Evolutionary conservation across 1,284 basidiomycete genomes (phyloP), one percentile per base, ranked within the genome.

Genomic region (Limonomyces culmigenus): DNA sequence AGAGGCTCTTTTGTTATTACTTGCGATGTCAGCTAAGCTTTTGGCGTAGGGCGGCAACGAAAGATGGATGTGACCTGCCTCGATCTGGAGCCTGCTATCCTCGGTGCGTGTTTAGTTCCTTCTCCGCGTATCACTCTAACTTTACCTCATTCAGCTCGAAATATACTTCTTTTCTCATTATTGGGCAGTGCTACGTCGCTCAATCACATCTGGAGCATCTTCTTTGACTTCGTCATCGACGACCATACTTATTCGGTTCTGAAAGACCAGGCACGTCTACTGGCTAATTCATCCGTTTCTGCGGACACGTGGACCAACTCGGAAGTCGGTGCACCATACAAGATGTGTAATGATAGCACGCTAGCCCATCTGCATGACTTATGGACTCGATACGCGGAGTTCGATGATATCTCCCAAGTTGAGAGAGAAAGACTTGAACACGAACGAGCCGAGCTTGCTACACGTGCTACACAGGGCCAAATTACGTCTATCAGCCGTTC

Each of bases 41-140:
- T n/a, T n/a, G n/a, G n/a, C n/a, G n/a, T n/a, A n/a, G n/a, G n/a
- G n/a, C n/a, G n/a, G n/a, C n/a, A n/a, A n/a, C 59, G 66, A 15
- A 49, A 41, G 11, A 42, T 73, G 11, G 72, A 75, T 42, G 56
- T 75, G 38, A 75, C 73, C 1, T 76, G 72, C 39, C 69, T 65
- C 38, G 73, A 75, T 47, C 43, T 56, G 11, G 72, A 77, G 29
- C 62, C 70, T 2, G 73, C 62, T 0, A 52, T 74, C 1, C 47
- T 76, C 13, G 70, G 74, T 71, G 40, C 29, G 47, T 39, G n/a
- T n/a, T n/a, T n/a, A n/a, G n/a, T n/a, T 21, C 36, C 14, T 21
- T 20, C n/a, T 20, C 18, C 6, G 3, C 6, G 33, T 5, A 33
- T 2, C 29, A 8, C 15, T 8, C 12, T 8, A 11, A 13, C 8